Percentiles rank a stretch among this genome's conserved stretches.
These are phyloP conservation scores for Solanum hybrid DNA, from an alignment of 305 asterid species.

Conservation along the genomic window DNA sequence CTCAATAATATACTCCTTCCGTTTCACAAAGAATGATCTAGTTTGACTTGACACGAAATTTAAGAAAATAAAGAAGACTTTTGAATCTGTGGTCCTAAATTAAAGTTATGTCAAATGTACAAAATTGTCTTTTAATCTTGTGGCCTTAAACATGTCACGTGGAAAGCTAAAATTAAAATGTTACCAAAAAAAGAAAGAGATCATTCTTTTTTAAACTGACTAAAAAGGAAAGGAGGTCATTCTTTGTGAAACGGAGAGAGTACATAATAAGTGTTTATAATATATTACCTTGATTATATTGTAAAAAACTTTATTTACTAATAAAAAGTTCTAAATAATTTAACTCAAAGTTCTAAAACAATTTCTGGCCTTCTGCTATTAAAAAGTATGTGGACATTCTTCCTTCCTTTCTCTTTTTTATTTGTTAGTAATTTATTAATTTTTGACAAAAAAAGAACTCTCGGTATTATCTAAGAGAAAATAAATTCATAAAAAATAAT, in stretches of 20 bases:
- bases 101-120: too few relatives aligned
- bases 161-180: too few relatives aligned
- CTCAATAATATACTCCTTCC: not conserved
- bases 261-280: not conserved
- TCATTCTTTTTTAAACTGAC: too few relatives aligned
- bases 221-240: too few relatives aligned
- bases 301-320: not conserved
- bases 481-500: not conserved
- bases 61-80: too few relatives aligned
- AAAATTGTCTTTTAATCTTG: too few relatives aligned
- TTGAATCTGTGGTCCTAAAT: too few relatives aligned
- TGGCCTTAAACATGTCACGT: too few relatives aligned
- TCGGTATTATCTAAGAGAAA: not conserved
- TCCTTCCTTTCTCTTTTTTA: not conserved
- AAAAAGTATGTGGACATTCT: not conserved
- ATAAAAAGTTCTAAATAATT: not conserved
- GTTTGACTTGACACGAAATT: too few relatives aligned
- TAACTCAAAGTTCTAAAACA: not conserved
- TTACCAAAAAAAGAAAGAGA: too few relatives aligned
- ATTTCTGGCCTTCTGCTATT: not conserved
- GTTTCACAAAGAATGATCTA: too few relatives aligned
- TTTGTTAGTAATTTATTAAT: not conserved
- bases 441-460: not conserved
- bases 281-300: not conserved
- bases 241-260: too few relatives aligned